phyloP scores from a whole-genome alignment of 139 green algal species.

The Raphidocelis subcapitata region DNA sequence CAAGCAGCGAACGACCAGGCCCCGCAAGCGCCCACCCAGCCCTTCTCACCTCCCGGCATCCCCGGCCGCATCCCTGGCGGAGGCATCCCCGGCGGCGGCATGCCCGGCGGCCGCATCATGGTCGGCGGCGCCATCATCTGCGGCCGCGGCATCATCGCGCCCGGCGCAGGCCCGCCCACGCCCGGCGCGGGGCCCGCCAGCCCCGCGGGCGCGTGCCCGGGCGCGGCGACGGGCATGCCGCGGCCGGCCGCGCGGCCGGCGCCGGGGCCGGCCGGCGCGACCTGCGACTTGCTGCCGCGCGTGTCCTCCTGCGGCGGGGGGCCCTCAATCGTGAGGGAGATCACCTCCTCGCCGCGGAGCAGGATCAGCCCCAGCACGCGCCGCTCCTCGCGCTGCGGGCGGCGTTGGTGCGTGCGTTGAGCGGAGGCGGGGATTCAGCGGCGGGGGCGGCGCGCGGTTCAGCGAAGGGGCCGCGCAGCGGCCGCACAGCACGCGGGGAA shows the following conservation, averaged over 20 bases:
- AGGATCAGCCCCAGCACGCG: slow-evolving; percentile 94
- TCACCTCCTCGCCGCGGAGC: slow-evolving; percentile 93
- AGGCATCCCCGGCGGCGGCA: slow-evolving; percentile 39
- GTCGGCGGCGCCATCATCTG: slow-evolving; percentile 58
- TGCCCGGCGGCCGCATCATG: slow-evolving; percentile 54
- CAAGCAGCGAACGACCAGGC: no score
- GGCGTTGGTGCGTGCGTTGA: no score
- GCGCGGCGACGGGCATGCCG: slow-evolving; percentile 71
- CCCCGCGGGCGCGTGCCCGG: slow-evolving; percentile 75
- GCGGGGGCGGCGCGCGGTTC: no score
- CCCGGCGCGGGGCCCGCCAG: slow-evolving; percentile 84
- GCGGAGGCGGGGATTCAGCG: no score
- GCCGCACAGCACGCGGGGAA: no score
- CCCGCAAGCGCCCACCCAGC: no score
- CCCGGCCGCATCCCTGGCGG: slow-evolving; percentile 33
- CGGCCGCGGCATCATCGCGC: slow-evolving; percentile 90
- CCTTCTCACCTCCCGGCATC: not conserved
- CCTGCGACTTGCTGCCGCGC: slow-evolving; percentile 40
- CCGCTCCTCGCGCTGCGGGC: slow-evolving; percentile 79
- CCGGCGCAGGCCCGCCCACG: slow-evolving; percentile 84
- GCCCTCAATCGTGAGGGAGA: slow-evolving; percentile 95
- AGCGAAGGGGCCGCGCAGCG: no score
- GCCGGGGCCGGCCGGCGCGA: slow-evolving; percentile 70
- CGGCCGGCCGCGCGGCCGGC: slow-evolving; percentile 78
- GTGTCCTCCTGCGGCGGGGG: slow-evolving; percentile 85